These are phyloP conservation scores for Phycomyces blakesleeanus DNA, from an alignment of 192 early-diverging fungal species.

Conservation along the genomic window DNA sequence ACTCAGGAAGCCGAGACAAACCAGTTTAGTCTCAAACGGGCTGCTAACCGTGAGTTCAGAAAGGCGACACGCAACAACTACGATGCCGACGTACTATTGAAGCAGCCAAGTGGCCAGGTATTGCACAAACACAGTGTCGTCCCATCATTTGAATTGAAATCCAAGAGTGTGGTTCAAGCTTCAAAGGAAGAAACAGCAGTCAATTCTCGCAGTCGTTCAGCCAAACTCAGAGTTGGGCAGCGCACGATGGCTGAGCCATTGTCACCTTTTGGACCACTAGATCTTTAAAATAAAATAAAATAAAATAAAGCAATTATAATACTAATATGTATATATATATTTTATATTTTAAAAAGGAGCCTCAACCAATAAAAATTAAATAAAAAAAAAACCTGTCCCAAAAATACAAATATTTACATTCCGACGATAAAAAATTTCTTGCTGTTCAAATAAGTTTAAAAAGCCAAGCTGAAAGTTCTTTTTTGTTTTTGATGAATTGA, in stretches of 20 bases:
- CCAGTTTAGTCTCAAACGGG: conserved; percentile 31
- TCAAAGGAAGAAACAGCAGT: conserved; percentile 42
- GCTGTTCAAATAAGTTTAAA: background rate
- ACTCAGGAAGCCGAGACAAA: conserved; percentile 19
- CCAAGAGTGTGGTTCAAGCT: conserved; percentile 43
- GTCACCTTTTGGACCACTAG: conserved; percentile 16
- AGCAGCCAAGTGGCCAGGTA: background rate
- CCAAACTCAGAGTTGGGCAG: conserved; percentile 41
- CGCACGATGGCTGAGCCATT: conserved; percentile 26
- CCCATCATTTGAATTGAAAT: conserved; percentile 31
- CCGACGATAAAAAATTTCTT: conserved; percentile 6
- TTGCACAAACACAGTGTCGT: background rate
- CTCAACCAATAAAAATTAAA: no score
- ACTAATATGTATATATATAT: no score
- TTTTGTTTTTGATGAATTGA: background rate
- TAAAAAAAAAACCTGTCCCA: background rate
- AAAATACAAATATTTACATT: background rate
- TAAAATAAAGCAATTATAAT: no score
- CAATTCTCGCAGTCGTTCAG: conserved; percentile 60
- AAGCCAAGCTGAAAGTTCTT: background rate
- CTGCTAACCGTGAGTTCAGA: conserved; percentile 17
- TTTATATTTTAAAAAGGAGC: no score
- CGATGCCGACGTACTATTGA: background rate
- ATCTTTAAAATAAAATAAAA: no score
- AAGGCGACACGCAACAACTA: background rate